phyloP scores from a whole-genome alignment of 139 green algal species.

The Chlamydomonas asymmetrica region DNA sequence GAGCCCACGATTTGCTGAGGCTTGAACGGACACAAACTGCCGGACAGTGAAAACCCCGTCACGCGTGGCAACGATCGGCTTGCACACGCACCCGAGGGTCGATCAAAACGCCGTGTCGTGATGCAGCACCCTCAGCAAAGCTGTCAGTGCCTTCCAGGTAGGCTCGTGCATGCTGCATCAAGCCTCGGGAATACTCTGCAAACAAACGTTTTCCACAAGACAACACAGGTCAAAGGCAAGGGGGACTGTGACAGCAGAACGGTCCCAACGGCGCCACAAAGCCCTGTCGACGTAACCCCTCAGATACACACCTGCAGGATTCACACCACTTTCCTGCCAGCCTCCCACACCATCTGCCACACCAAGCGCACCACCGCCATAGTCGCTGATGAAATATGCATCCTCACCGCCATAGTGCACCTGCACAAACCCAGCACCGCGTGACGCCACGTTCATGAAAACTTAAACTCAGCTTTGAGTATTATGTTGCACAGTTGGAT shows the following conservation, averaged over 20 bases:
- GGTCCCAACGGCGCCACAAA: neutral
- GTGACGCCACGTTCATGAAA: neutral
- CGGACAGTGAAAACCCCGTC: neutral
- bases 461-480: neutral
- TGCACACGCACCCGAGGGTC: slow-evolving; percentile 21
- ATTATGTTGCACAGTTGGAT: too few relatives aligned
- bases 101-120: slow-evolving; percentile 5
- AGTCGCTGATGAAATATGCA: slow-evolving; percentile 74
- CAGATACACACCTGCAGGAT: slow-evolving; percentile 62
- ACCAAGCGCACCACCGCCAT: slow-evolving; percentile 61
- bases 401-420: slow-evolving; percentile 84
- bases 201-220: neutral
- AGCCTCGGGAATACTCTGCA: slow-evolving; percentile 76
- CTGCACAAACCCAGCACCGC: slow-evolving; percentile 21
- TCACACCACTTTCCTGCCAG: slow-evolving; percentile 83
- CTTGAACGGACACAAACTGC: neutral
- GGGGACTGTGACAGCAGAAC: neutral
- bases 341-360: slow-evolving; percentile 93
- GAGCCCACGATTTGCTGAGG: too few relatives aligned
- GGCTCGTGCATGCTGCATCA: slow-evolving; percentile 69
- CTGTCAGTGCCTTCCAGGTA: slow-evolving; percentile 64
- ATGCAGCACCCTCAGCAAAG: slow-evolving; percentile 5
- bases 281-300: neutral
- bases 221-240: too few relatives aligned
- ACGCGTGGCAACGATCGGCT: neutral